Percentiles rank a stretch among this genome's conserved stretches.
These are phyloP conservation scores for Backusella liffmaniae DNA, from an alignment of 192 early-diverging fungal genomes.

Conservation along the genomic window DNA sequence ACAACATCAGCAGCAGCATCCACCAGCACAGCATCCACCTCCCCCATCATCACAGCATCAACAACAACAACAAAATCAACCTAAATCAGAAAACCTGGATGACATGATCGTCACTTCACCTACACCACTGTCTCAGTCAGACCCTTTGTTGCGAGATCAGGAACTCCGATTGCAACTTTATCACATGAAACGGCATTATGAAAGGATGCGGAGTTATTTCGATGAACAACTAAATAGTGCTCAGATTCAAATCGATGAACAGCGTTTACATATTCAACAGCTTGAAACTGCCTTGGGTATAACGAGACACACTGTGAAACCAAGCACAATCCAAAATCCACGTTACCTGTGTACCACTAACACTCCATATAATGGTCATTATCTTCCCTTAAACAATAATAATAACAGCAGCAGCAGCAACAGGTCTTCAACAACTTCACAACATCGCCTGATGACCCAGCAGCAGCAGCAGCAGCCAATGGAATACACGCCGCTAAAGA, in stretches of 20 bases:
- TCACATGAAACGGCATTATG: slow-evolving; percentile 12
- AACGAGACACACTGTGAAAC: neutral
- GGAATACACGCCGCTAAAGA: neutral
- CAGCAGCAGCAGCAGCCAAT: neutral
- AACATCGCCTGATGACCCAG: neutral
- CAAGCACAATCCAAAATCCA: neutral
- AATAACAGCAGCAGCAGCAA: neutral
- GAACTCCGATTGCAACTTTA: slow-evolving; percentile 4
- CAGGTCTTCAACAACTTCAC: neutral
- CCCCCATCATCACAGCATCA: neutral
- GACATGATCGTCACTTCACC: neutral
- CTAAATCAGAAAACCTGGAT: neutral
- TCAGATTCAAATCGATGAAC: slow-evolving; percentile 13
- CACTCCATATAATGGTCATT: neutral
- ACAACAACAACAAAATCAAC: neutral
- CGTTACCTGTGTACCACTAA: neutral
- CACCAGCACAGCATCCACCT: neutral
- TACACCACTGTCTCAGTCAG: neutral
- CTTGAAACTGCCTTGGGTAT: neutral
- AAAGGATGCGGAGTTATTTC: slow-evolving; percentile 9
- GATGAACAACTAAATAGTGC: slow-evolving; percentile 8
- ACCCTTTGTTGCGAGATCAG: slow-evolving; percentile 2
- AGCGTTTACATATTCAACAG: slow-evolving; percentile 2
- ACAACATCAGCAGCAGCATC: neutral
- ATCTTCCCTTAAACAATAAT: neutral